These are phyloP conservation scores for Vitis hybrid DNA, from an alignment of 177 flowering plant genomes.

Conservation along the genomic window DNA sequence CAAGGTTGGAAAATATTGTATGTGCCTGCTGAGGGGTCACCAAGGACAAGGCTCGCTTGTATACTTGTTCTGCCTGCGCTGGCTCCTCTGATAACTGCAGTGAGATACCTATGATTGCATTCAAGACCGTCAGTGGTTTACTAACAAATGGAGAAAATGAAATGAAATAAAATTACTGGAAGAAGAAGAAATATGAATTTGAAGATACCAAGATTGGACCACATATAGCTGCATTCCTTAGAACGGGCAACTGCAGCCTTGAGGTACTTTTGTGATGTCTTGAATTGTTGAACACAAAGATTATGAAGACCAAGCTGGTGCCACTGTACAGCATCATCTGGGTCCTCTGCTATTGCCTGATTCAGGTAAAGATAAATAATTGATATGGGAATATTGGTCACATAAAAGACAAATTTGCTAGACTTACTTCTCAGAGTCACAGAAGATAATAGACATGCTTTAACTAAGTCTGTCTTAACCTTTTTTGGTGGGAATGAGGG, in stretches of 20 bases:
- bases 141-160: background rate
- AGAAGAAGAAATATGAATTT: background rate
- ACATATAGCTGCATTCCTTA: constrained; percentile 64
- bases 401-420: background rate
- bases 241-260: constrained; percentile 74
- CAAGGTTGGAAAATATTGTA: constrained; percentile 75
- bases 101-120: constrained; percentile 55
- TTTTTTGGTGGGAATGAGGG: no score
- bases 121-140: background rate
- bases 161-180: background rate
- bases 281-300: constrained; percentile 72
- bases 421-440: no score
- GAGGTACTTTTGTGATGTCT: constrained; percentile 72
- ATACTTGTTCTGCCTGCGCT: constrained; percentile 74
- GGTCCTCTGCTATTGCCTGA: constrained; percentile 86
- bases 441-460: no score
- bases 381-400: background rate
- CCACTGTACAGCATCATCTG: constrained; percentile 86
- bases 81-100: constrained; percentile 72
- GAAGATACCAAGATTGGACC: constrained; percentile 87
- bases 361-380: constrained; percentile 13
- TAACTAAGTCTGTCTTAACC: no score
- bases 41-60: constrained; percentile 64
- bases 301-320: constrained; percentile 91
- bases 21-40: constrained; percentile 65